These are phyloP conservation scores for Ananas comosus DNA, from an alignment of 176 grass and related monocot species.

Conservation along the genomic window DNA sequence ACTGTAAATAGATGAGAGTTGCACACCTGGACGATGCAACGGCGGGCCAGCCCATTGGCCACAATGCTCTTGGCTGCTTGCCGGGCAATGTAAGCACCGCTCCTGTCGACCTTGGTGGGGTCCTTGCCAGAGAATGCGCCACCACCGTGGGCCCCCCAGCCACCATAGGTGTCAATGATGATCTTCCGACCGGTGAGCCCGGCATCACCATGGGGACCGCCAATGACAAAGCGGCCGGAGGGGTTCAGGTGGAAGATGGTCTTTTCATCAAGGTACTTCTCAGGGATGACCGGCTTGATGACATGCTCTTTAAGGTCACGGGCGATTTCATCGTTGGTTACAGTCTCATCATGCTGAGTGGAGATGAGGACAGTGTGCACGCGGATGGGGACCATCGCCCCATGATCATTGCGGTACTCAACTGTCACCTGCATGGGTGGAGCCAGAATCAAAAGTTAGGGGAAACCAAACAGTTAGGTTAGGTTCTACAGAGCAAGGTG, in stretches of 20 bases:
- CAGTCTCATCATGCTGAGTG: constrained; percentile 45
- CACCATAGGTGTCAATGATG: constrained; percentile 46
- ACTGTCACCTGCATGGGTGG: constrained; percentile 22
- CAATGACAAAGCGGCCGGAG: constrained; percentile 36
- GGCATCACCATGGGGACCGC: constrained; percentile 44
- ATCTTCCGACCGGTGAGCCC: constrained; percentile 48
- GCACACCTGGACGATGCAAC: constrained; percentile 36
- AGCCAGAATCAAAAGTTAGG: no score
- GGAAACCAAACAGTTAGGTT: no score
- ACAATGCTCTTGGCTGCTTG: constrained; percentile 48
- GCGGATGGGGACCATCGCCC: constrained; percentile 41
- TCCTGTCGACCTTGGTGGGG: constrained; percentile 45
- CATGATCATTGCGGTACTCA: constrained; percentile 39
- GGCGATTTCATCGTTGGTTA: constrained; percentile 38
- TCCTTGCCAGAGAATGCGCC: constrained; percentile 49
- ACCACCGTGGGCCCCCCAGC: constrained; percentile 45
- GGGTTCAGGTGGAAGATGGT: constrained; percentile 57
- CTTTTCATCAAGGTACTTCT: constrained; percentile 50
- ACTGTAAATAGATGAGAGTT: no score
- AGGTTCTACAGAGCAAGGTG: no score
- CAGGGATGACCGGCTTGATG: constrained; percentile 47
- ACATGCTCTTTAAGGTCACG: constrained; percentile 40
- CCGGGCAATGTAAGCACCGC: constrained; percentile 38
- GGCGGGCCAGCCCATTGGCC: constrained; percentile 30
- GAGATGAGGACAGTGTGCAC: constrained; percentile 53